Evolutionary conservation across 2,329 filamentous ascomycete species (phyloP), one percentile per base, ranked within the genome.

Genomic region (Metarhizium guizhouense): DNA sequence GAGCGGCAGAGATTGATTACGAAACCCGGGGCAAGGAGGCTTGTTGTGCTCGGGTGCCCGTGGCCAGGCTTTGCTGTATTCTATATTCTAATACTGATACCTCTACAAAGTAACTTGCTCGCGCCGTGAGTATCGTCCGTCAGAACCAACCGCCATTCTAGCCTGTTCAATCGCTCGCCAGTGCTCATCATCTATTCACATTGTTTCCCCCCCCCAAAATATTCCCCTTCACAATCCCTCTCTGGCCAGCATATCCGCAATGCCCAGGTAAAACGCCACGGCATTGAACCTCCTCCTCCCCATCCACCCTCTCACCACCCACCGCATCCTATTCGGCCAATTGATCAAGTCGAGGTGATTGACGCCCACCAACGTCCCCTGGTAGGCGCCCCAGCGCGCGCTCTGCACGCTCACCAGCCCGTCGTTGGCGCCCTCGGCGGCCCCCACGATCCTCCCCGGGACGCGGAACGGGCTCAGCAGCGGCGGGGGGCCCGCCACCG

Each of bases 161-260:
- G 25, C 25, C 25, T 25, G 25, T 4, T 25, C 3, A 25, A 25
- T 25, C 25, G 25, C 25, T 25, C 25, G 25, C 25, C 25, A 25
- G 25, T 36, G 34, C 34, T 36, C 34, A 36, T 36, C 34, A 36
- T 47, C 13, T 38, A 18, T 36, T 25, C 25, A 25, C 3, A 25
- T 25, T 25, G 25, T 25, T 3, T 20, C 20, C 20, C 25, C 25
- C 25, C 25, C 25, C 25, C 3, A 25, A 25, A 25, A 25, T 25
- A 25, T 25, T 25, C 32, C 32, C 6, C 6, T 34, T 68, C 58
- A 75, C 18, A 74, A 58, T 2, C 81, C 84, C 64, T 89, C 85
- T 62, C 84, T 86, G 2, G 86, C 84, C 52, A 90, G 71, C 85
- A 88, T 89, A 63, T 88, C 81, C 11, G 78, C 79, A 63, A 87